Evolutionary conservation across 176 grass and related monocot genomes (phyloP).

Genomic region (Secale cereale): DNA sequence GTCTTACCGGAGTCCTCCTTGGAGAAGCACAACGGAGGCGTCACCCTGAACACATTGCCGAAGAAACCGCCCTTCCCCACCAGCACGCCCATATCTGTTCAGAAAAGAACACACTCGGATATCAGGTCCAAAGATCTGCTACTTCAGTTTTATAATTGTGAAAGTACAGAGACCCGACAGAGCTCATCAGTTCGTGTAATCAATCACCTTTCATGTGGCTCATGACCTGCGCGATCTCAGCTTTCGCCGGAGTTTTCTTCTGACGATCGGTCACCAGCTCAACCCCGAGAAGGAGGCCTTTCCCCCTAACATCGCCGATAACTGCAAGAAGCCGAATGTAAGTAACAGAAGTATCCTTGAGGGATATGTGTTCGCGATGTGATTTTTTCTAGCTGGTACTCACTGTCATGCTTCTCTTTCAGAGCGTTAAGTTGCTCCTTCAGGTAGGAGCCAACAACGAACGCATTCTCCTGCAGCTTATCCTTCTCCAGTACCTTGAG

Average conservation of each 20-base stretch:
- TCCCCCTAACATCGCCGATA: conserved; percentile 89
- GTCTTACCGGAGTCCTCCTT: conserved; percentile 78
- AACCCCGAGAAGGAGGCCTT: conserved; percentile 84
- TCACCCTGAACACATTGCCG: conserved; percentile 94
- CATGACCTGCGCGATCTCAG: conserved; percentile 67
- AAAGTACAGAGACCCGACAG: not conserved
- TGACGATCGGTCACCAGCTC: conserved; percentile 82
- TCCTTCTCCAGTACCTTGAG: conserved; percentile 93
- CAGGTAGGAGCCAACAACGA: conserved; percentile 73
- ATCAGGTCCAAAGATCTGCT: not conserved
- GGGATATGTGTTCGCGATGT: not conserved
- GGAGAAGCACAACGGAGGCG: conserved; percentile 83
- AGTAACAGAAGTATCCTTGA: not conserved
- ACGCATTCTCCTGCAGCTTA: conserved; percentile 90
- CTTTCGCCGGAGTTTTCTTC: conserved; percentile 84
- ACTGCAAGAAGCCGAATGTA: conserved; percentile 32
- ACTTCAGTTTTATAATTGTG: not conserved
- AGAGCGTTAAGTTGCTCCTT: conserved; percentile 61
- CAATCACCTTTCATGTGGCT: conserved; percentile 78
- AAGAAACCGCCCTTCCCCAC: conserved; percentile 89
- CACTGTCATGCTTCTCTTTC: conserved; percentile 81
- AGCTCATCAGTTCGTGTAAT: not conserved
- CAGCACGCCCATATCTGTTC: conserved; percentile 85
- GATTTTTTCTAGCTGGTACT: conserved; percentile 31
- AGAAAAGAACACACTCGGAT: not conserved